These are phyloP conservation scores for Pyrus pyrifolia DNA, from an alignment of 306 rosid species.

Conservation along the genomic window DNA sequence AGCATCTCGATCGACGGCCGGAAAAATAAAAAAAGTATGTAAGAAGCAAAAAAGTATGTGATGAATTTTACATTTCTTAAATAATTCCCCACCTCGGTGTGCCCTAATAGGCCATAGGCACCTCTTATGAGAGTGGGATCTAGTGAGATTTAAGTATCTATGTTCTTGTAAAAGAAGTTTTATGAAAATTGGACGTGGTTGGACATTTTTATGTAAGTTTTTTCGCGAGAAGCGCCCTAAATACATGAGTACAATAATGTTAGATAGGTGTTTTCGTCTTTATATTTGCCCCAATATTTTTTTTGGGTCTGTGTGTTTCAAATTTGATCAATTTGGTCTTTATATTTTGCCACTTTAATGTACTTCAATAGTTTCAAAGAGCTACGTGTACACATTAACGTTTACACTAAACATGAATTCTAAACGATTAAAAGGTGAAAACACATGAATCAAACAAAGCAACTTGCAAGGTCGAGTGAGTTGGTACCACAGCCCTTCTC, in stretches of 20 bases:
- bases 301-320: too few relatives aligned
- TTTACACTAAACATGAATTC: neutral
- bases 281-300: neutral
- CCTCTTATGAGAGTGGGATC: neutral
- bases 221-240: rapidly evolving
- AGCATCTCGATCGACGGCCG: too few relatives aligned
- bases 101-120: too few relatives aligned
- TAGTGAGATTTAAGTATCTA: neutral
- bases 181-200: too few relatives aligned
- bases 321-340: neutral
- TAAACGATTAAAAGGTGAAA: too few relatives aligned
- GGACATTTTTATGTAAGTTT: too few relatives aligned
- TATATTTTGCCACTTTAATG: too few relatives aligned
- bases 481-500: neutral
- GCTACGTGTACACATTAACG: neutral
- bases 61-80: rapidly evolving
- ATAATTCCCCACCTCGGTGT: too few relatives aligned
- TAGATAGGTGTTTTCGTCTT: neutral
- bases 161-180: neutral
- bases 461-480: too few relatives aligned
- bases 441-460: neutral
- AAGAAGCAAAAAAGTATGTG: rapidly evolving
- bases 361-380: neutral
- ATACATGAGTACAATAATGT: too few relatives aligned
- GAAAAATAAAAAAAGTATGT: too few relatives aligned